Conservation (phyloP, 1,139 yeast species). For the Yarrowia galli region DNA sequence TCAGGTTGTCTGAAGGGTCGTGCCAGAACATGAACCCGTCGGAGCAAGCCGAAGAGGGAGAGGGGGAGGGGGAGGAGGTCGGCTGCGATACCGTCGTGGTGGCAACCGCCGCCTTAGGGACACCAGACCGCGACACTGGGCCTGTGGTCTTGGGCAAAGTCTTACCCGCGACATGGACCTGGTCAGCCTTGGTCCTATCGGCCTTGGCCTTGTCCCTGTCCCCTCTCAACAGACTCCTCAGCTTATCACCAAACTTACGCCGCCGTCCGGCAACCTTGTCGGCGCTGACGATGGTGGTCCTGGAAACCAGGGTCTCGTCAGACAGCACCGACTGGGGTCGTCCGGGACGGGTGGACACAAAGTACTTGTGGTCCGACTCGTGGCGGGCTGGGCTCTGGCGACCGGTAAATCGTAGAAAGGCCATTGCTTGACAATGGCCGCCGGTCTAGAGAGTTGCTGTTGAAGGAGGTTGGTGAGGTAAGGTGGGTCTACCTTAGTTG, state of each 20-base stretch:
- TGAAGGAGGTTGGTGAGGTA: slow-evolving; percentile 6
- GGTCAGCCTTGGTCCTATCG: neutral
- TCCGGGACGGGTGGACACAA: slow-evolving; percentile 38
- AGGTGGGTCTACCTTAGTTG: neutral
- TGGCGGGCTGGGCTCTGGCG: slow-evolving; percentile 38
- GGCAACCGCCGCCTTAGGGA: slow-evolving; percentile 4
- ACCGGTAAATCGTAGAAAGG: slow-evolving; percentile 38
- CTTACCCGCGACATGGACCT: neutral
- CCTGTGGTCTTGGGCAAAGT: slow-evolving; percentile 11
- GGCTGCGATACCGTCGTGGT: too few relatives aligned
- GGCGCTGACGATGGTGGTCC: slow-evolving; percentile 29
- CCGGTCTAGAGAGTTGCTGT: slow-evolving; percentile 35
- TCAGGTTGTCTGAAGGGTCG: slow-evolving; percentile 36
- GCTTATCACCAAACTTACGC: slow-evolving; percentile 38
- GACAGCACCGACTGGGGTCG: slow-evolving; percentile 32
- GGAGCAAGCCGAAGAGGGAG: slow-evolving; percentile 29
- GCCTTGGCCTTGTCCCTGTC: slow-evolving; percentile 13
- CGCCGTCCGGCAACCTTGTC: slow-evolving; percentile 38
- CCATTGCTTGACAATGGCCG: slow-evolving; percentile 33
- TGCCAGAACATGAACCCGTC: slow-evolving; percentile 39
- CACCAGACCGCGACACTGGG: slow-evolving; percentile 5
- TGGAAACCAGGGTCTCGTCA: slow-evolving; percentile 34
- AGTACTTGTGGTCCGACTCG: slow-evolving; percentile 35
- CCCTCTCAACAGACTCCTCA: slow-evolving; percentile 38
- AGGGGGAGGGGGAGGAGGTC: slow-evolving; percentile 6